These are phyloP conservation scores for Fusarium scirpi DNA, from an alignment of 2,329 filamentous ascomycete species.

Conservation along the genomic window DNA sequence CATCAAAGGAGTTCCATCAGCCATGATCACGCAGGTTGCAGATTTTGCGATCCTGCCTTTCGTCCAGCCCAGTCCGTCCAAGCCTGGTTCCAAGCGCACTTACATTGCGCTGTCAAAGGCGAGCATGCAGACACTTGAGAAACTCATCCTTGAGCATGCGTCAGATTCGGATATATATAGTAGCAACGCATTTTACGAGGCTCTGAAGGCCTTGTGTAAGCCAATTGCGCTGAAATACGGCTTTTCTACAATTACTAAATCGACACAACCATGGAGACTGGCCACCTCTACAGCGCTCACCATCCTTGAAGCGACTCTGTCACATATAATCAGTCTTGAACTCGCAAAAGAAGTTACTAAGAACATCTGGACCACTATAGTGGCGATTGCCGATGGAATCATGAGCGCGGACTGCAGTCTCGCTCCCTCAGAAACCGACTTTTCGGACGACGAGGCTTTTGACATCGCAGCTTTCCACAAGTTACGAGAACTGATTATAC, in stretches of 20 bases:
- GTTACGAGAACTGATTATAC: constrained; percentile 78
- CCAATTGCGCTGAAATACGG: constrained; percentile 85
- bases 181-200: constrained; percentile 73
- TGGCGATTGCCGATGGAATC: constrained; percentile 75
- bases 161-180: constrained; percentile 75
- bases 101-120: constrained; percentile 91
- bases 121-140: constrained; percentile 77
- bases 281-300: constrained; percentile 78
- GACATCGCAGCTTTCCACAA: constrained; percentile 81
- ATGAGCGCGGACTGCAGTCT: constrained; percentile 71
- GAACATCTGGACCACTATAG: constrained; percentile 77
- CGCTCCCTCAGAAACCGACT: constrained; percentile 59
- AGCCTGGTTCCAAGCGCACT: constrained; percentile 70
- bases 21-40: constrained; percentile 76
- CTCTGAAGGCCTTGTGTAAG: constrained; percentile 74
- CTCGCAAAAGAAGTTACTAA: constrained; percentile 61
- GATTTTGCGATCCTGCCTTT: constrained; percentile 80
- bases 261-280: constrained; percentile 80
- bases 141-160: constrained; percentile 69
- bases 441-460: constrained; percentile 79
- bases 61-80: constrained; percentile 52
- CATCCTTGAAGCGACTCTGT: constrained; percentile 75
- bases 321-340: constrained; percentile 65
- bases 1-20: constrained; percentile 71
- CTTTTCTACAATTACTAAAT: constrained; percentile 78